Conservation (phyloP, 257 asterid species). For the Thymus mandschuricus region DNA sequence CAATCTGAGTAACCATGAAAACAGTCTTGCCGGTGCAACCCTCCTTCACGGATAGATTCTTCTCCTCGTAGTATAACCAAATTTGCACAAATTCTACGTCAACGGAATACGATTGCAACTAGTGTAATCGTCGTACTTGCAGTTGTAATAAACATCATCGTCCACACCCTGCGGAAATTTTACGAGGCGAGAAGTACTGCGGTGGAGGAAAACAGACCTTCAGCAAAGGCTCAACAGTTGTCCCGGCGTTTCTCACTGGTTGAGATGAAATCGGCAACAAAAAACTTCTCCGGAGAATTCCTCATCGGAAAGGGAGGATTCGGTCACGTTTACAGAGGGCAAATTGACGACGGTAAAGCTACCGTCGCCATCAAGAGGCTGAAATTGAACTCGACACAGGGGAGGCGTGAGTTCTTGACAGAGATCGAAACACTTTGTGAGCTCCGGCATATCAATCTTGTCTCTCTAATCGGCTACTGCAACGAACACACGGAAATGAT, state of each 20-base stretch:
- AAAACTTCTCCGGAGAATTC: background rate
- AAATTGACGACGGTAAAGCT: background rate
- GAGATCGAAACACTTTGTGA: constrained; percentile 55
- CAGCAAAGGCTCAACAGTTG: constrained; percentile 26
- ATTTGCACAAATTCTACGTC: background rate
- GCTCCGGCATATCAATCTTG: constrained; percentile 48
- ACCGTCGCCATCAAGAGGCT: background rate
- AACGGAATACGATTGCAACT: constrained; percentile 33
- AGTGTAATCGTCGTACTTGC: constrained; percentile 28
- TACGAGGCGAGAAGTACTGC: constrained; percentile 29
- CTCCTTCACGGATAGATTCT: background rate
- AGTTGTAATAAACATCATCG: constrained; percentile 29
- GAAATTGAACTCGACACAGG: background rate
- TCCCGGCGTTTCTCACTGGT: constrained; percentile 45
- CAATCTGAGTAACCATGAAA: constrained; percentile 54
- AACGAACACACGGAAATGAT: too few relatives aligned
- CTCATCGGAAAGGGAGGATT: background rate
- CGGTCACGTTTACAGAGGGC: too few relatives aligned
- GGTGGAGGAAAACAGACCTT: constrained; percentile 35
- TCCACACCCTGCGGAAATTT: constrained; percentile 31
- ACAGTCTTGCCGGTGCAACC: constrained; percentile 43
- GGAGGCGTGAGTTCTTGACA: constrained; percentile 43
- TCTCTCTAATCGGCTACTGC: too few relatives aligned
- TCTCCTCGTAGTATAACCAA: background rate
- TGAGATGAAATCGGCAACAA: constrained; percentile 36